Conservation (phyloP, 768 basidiomycete species). For the Lactarius sanguifluus region DNA sequence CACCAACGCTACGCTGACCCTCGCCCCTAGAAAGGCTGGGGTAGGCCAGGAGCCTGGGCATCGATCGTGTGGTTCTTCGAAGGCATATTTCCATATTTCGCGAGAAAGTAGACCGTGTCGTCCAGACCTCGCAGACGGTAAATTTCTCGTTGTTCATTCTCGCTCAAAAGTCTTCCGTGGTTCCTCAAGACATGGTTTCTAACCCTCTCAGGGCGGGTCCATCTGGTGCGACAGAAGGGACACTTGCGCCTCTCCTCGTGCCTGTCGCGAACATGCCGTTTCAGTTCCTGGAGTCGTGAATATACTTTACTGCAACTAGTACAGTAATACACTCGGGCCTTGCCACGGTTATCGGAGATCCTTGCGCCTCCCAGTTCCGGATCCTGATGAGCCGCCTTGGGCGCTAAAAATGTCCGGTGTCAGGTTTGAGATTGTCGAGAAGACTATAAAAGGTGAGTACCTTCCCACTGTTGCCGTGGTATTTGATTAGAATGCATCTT, state of each 20-base stretch:
- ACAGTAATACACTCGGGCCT: neutral
- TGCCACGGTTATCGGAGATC: neutral
- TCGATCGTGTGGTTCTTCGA: neutral
- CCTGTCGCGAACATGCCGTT: neutral
- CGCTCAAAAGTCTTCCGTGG: neutral
- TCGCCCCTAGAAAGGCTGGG: neutral
- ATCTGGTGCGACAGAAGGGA: conserved; percentile 3
- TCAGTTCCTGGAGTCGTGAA: conserved; percentile 5
- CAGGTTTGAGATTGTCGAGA: neutral
- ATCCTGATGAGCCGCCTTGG: neutral
- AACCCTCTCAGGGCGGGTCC: conserved; percentile 7
- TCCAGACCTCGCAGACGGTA: neutral
- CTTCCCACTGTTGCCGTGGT: neutral
- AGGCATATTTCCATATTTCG: neutral
- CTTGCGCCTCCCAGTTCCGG: neutral
- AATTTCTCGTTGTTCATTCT: conserved; percentile 1
- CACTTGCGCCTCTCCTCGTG: conserved; percentile 1
- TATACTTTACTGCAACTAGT: neutral
- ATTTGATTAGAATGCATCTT: neutral
- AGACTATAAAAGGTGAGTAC: neutral
- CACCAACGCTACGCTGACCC: neutral
- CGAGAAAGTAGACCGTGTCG: conserved; percentile 6
- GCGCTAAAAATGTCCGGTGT: neutral
- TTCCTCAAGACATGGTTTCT: neutral
- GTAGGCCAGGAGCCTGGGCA: neutral